A percentile compares a stretch with the other conserved stretches of the same genome.
These are phyloP conservation scores for Dictyostelium brefeldianum DNA, from an alignment of 78 protist genomes.

Conservation along the genomic window DNA sequence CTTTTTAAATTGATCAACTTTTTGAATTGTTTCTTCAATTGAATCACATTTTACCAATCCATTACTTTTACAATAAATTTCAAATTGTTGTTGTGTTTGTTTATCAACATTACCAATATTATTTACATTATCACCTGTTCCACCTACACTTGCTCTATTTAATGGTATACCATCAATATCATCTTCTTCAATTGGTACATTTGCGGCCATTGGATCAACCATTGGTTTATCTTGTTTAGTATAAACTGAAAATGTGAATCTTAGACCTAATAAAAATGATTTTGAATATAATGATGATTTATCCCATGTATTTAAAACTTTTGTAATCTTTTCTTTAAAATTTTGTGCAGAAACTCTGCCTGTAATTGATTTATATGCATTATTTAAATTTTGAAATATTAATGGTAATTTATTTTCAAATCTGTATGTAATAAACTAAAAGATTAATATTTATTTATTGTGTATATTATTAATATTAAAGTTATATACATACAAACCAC, in stretches of 20 bases:
- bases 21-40: not conserved
- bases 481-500: constrained; percentile 36
- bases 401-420: constrained; percentile 48
- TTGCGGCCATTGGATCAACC: not conserved
- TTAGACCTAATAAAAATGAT: constrained; percentile 34
- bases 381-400: constrained; percentile 30
- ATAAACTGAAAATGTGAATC: constrained; percentile 43
- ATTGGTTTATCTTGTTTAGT: not conserved
- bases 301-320: constrained; percentile 55
- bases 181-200: constrained; percentile 19
- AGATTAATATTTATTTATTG: not conserved
- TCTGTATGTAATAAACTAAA: not conserved
- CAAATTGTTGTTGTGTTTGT: constrained; percentile 19
- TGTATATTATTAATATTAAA: not conserved
- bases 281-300: constrained; percentile 50
- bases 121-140: not conserved
- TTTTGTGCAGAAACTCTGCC: constrained; percentile 62
- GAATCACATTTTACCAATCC: constrained; percentile 53
- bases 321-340: constrained; percentile 57
- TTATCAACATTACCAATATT: not conserved
- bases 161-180: constrained; percentile 70
- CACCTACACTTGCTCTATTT: not conserved
- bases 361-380: constrained; percentile 3
- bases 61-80: constrained; percentile 43
- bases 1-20: constrained; percentile 11